Evolutionary conservation across 805 yeast species (phyloP).

Genomic region (Wickerhamomyces pijperi): DNA sequence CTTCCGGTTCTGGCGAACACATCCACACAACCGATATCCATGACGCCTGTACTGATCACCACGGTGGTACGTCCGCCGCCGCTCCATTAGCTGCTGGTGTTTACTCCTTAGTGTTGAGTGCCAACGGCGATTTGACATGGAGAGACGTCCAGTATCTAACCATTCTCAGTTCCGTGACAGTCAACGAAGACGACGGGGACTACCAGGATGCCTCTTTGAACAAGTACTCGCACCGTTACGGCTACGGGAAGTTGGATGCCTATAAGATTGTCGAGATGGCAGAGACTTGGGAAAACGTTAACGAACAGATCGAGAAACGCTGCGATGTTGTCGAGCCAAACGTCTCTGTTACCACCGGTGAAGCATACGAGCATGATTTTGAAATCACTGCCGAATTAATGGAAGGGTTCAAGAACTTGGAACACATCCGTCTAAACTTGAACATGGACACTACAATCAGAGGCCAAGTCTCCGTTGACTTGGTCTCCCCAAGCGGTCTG

Average conservation of each 20-base stretch:
- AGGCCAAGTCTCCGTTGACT: conserved; percentile 56
- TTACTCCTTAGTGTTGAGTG: conserved; percentile 69
- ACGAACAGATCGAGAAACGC: conserved; percentile 77
- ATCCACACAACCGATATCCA: conserved; percentile 82
- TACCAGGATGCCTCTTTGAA: conserved; percentile 69
- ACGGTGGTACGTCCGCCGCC: conserved; percentile 98
- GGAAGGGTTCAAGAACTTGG: conserved; percentile 57
- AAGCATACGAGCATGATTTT: conserved; percentile 25
- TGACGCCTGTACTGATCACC: conserved; percentile 55
- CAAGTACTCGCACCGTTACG: conserved; percentile 74
- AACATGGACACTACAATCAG: conserved; percentile 53
- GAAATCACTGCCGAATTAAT: conserved; percentile 37
- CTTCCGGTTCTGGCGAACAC: conserved; percentile 82
- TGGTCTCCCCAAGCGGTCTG: conserved; percentile 69
- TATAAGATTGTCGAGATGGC: conserved; percentile 64
- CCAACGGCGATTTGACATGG: conserved; percentile 87
- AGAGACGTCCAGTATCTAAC: conserved; percentile 86
- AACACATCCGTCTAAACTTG: conserved; percentile 78
- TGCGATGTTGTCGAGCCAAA: conserved; percentile 22
- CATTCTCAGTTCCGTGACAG: conserved; percentile 56
- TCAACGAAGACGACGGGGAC: conserved; percentile 53
- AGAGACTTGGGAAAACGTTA: conserved; percentile 67
- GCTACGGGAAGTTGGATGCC: conserved; percentile 89
- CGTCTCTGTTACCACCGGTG: conserved; percentile 13
- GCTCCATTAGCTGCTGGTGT: conserved; percentile 98